These are phyloP conservation scores for Xylaria telfairii DNA, from an alignment of 495 filamentous ascomycete species.

Conservation along the genomic window DNA sequence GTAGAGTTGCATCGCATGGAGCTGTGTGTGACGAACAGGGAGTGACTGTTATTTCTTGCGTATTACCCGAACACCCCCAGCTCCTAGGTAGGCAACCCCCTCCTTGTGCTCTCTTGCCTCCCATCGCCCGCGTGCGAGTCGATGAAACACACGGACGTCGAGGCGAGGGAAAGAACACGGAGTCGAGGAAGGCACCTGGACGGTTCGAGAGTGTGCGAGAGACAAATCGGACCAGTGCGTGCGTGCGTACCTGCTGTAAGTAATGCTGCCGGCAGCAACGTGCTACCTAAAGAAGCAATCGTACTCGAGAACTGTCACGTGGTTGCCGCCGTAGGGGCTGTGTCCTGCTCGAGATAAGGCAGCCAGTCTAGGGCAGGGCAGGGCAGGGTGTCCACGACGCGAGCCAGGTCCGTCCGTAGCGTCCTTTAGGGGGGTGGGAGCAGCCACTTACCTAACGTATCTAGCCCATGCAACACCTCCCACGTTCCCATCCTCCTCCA, in stretches of 20 bases:
- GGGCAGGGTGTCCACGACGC: not conserved
- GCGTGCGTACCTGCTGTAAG: not conserved
- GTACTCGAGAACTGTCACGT: not conserved
- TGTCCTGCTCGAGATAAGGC: slow-evolving; percentile 13
- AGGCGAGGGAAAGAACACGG: slow-evolving; percentile 3
- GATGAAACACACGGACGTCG: not conserved
- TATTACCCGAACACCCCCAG: not conserved
- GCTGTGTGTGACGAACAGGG: not conserved
- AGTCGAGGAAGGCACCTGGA: not conserved
- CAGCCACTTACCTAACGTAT: slow-evolving; percentile 20
- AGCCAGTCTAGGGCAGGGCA: slow-evolving; percentile 5
- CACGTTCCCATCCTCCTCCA: slow-evolving; percentile 23
- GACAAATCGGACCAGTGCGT: not conserved
- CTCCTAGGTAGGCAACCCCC: not conserved
- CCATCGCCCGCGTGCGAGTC: not conserved
- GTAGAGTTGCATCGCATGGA: slow-evolving; percentile 17
- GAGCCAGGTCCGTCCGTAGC: slow-evolving; percentile 3
- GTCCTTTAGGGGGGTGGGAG: slow-evolving; percentile 19
- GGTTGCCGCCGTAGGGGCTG: slow-evolving; percentile 14
- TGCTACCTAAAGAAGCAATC: slow-evolving; percentile 17
- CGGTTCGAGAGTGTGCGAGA: slow-evolving; percentile 9
- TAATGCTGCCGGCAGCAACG: not conserved
- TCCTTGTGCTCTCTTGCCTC: not conserved
- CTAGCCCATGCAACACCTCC: no score
- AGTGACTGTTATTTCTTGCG: not conserved